These are phyloP conservation scores for Boletus sp. DNA, from an alignment of 768 basidiomycete species.

Conservation along the genomic window DNA sequence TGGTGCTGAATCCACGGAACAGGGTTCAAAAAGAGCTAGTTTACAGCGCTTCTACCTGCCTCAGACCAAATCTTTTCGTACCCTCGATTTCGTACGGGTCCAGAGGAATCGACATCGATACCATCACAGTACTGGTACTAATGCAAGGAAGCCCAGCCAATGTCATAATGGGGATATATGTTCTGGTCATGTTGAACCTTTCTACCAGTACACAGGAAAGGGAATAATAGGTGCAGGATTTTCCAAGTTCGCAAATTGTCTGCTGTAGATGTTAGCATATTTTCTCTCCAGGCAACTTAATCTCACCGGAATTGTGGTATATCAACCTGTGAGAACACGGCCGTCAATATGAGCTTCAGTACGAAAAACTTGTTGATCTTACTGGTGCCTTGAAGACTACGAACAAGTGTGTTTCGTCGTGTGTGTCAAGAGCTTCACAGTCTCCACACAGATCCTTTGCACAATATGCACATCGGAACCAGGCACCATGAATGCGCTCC, in stretches of 20 bases:
- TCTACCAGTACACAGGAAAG: slow-evolving; percentile 55
- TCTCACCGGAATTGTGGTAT: slow-evolving; percentile 69
- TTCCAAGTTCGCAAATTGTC: slow-evolving; percentile 57
- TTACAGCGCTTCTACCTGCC: background rate
- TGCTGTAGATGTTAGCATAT: slow-evolving; percentile 23
- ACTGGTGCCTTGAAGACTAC: slow-evolving; percentile 85
- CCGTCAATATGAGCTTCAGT: slow-evolving; percentile 3
- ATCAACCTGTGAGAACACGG: slow-evolving; percentile 49
- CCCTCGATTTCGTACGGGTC: background rate
- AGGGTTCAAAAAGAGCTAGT: slow-evolving; percentile 35
- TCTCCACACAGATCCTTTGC: slow-evolving; percentile 80
- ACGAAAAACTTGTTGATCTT: slow-evolving; percentile 19
- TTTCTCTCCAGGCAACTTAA: slow-evolving; percentile 4
- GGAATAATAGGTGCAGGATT: slow-evolving; percentile 59
- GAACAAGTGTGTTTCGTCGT: slow-evolving; percentile 80
- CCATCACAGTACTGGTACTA: slow-evolving; percentile 2
- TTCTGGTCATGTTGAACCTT: background rate
- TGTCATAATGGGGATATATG: background rate
- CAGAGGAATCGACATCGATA: background rate
- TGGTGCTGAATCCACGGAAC: background rate
- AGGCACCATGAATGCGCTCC: slow-evolving; percentile 75
- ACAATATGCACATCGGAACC: slow-evolving; percentile 91
- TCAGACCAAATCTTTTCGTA: background rate
- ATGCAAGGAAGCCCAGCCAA: slow-evolving; percentile 4
- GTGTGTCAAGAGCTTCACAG: slow-evolving; percentile 79